Percentiles rank a stretch among this genome's conserved stretches.
These are phyloP conservation scores for Fusarium azukiicola DNA, from an alignment of 2,329 filamentous ascomycete species.

Conservation along the genomic window DNA sequence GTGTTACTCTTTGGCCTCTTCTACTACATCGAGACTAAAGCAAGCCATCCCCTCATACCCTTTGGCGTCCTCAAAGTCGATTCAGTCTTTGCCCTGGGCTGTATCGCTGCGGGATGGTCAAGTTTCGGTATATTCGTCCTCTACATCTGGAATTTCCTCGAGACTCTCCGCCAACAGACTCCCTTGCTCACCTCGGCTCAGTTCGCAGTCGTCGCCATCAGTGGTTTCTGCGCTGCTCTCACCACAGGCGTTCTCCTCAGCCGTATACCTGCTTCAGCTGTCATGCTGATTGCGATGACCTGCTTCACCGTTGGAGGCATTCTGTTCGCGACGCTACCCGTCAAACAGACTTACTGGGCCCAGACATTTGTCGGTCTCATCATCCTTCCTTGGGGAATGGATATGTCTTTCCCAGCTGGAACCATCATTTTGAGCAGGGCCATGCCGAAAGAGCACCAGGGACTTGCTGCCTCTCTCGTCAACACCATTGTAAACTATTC, in stretches of 20 bases:
- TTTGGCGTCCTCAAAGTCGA: slow-evolving; percentile 59
- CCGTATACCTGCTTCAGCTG: slow-evolving; percentile 48
- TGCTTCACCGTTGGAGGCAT: slow-evolving; percentile 57
- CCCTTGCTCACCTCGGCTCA: slow-evolving; percentile 67
- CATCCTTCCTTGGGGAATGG: slow-evolving; percentile 76
- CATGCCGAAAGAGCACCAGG: slow-evolving; percentile 61
- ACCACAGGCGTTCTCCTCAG: slow-evolving; percentile 60
- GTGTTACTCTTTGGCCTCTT: slow-evolving; percentile 73
- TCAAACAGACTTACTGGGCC: slow-evolving; percentile 79
- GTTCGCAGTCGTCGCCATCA: slow-evolving; percentile 59
- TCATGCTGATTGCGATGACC: slow-evolving; percentile 65
- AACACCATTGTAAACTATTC: slow-evolving; percentile 83
- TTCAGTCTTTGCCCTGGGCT: slow-evolving; percentile 70
- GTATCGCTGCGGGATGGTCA: slow-evolving; percentile 71
- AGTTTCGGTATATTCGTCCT: slow-evolving; percentile 72
- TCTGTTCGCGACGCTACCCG: slow-evolving; percentile 69
- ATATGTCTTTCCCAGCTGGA: slow-evolving; percentile 81
- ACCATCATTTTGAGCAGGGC: slow-evolving; percentile 77
- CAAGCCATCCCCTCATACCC: slow-evolving; percentile 75
- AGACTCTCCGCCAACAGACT: slow-evolving; percentile 59
- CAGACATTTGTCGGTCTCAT: slow-evolving; percentile 74
- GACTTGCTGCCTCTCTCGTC: slow-evolving; percentile 71
- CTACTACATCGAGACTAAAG: slow-evolving; percentile 72
- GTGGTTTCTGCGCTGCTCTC: slow-evolving; percentile 66
- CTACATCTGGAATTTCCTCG: slow-evolving; percentile 70